Percentiles rank a stretch among this genome's conserved stretches.
These are phyloP conservation scores for Ophiostoma sp. DNA, from an alignment of 2,329 filamentous ascomycete genomes.

Conservation along the genomic window DNA sequence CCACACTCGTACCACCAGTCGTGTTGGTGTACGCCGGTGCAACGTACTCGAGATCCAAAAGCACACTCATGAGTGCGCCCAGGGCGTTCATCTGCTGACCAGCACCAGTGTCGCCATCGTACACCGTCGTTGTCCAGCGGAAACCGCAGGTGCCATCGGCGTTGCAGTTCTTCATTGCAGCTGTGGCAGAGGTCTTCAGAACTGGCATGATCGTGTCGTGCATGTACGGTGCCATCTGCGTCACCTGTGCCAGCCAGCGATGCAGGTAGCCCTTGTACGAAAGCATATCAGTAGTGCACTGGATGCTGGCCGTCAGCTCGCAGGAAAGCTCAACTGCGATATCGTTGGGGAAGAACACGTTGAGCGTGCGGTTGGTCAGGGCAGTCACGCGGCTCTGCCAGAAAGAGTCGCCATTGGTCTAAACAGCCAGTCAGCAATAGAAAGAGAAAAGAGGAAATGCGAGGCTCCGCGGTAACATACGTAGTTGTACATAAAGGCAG, in stretches of 20 bases:
- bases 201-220: constrained; percentile 50
- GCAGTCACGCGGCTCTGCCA: constrained; percentile 56
- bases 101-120: constrained; percentile 42
- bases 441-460: not conserved
- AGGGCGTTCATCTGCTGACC: constrained; percentile 51
- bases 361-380: constrained; percentile 47
- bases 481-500: constrained; percentile 63
- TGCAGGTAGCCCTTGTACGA: constrained; percentile 67
- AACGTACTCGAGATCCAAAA: constrained; percentile 33
- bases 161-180: constrained; percentile 56
- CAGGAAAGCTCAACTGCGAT: constrained; percentile 64
- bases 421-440: not conserved
- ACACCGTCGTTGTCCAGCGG: constrained; percentile 48
- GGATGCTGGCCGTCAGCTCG: constrained; percentile 41
- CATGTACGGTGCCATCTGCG: constrained; percentile 58
- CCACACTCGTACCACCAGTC: constrained; percentile 41
- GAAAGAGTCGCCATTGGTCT: constrained; percentile 45
- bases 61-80: constrained; percentile 42
- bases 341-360: constrained; percentile 50
- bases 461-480: constrained; percentile 33
- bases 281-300: constrained; percentile 66
- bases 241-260: constrained; percentile 57
- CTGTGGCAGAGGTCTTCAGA: constrained; percentile 52
- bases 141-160: constrained; percentile 59
- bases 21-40: constrained; percentile 34